These are phyloP conservation scores for Vanderwaltozyma tropicalis DNA, from an alignment of 805 yeast species.

Conservation along the genomic window DNA sequence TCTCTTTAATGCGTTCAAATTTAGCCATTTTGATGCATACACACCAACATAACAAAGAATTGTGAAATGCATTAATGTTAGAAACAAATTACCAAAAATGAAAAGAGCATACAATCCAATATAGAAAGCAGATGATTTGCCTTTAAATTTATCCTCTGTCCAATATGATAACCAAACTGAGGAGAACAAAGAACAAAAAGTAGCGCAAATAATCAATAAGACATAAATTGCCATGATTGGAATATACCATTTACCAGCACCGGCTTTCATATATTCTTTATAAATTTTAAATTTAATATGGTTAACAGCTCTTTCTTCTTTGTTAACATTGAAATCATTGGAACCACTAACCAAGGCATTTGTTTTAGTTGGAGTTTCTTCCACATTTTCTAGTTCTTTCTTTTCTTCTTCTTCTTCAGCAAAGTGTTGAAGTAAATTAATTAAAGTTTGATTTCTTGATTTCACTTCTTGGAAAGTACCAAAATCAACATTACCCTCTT, in stretches of 20 bases:
- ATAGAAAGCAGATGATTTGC: constrained; percentile 44
- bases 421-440: constrained; percentile 38
- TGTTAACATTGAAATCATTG: constrained; percentile 32
- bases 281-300: constrained; percentile 41
- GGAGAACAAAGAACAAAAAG: constrained; percentile 25
- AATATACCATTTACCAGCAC: constrained; percentile 38
- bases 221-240: constrained; percentile 14
- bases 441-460: constrained; percentile 36
- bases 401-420: constrained; percentile 24
- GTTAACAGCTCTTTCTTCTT: constrained; percentile 52
- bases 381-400: constrained; percentile 11
- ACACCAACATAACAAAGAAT: constrained; percentile 32
- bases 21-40: constrained; percentile 46
- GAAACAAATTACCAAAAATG: constrained; percentile 36
- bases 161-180: constrained; percentile 70
- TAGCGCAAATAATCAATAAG: constrained; percentile 15
- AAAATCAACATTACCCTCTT: constrained; percentile 44
- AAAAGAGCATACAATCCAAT: constrained; percentile 67
- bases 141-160: constrained; percentile 47
- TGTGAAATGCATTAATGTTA: constrained; percentile 29
- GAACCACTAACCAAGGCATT: constrained; percentile 4
- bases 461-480: constrained; percentile 52
- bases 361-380: constrained; percentile 12
- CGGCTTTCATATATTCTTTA: constrained; percentile 39
- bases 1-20: constrained; percentile 47